Evolutionary conservation across 805 yeast species (phyloP).

Genomic region (Barnettozyma vustinii): DNA sequence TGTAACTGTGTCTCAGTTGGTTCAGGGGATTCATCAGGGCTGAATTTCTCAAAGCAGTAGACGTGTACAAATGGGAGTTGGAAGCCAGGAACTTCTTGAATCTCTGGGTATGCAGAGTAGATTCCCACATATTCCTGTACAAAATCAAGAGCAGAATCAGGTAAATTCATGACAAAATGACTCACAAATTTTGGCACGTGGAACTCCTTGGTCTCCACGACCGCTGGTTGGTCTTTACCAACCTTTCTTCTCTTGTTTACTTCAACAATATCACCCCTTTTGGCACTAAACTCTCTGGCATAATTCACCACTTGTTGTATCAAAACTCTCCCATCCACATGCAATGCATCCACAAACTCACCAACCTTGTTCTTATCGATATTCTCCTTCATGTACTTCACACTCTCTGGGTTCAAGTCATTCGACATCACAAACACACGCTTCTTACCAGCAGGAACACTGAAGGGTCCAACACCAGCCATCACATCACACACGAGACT

Average conservation of each 20-base stretch:
- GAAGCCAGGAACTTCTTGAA: constrained; percentile 39
- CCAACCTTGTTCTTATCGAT: constrained; percentile 57
- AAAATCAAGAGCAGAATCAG: constrained; percentile 86
- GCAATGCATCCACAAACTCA: constrained; percentile 54
- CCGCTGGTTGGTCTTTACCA: constrained; percentile 19
- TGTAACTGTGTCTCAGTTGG: constrained; percentile 67
- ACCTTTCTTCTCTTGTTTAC: constrained; percentile 34
- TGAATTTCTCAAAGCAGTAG: constrained; percentile 88
- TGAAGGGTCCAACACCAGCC: constrained; percentile 99
- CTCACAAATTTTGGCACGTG: constrained; percentile 49
- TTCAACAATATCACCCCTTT: constrained; percentile 32
- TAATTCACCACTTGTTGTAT: constrained; percentile 55
- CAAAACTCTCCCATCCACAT: constrained; percentile 79
- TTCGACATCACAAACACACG: constrained; percentile 79
- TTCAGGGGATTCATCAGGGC: constrained; percentile 60
- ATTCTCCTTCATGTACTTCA: constrained; percentile 61
- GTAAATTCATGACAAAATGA: constrained; percentile 92
- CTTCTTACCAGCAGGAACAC: constrained; percentile 90
- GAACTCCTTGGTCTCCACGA: constrained; percentile 15
- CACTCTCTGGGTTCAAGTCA: constrained; percentile 88
- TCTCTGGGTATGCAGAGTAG: constrained; percentile 39
- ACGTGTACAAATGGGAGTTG: constrained; percentile 74
- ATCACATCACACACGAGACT: constrained; percentile 90
- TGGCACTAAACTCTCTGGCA: constrained; percentile 40
- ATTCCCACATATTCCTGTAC: constrained; percentile 74